Evolutionary conservation across 2,329 filamentous ascomycete species (phyloP), one percentile per base, ranked within the genome.

Genomic region (Blastomyces gilchristii): DNA sequence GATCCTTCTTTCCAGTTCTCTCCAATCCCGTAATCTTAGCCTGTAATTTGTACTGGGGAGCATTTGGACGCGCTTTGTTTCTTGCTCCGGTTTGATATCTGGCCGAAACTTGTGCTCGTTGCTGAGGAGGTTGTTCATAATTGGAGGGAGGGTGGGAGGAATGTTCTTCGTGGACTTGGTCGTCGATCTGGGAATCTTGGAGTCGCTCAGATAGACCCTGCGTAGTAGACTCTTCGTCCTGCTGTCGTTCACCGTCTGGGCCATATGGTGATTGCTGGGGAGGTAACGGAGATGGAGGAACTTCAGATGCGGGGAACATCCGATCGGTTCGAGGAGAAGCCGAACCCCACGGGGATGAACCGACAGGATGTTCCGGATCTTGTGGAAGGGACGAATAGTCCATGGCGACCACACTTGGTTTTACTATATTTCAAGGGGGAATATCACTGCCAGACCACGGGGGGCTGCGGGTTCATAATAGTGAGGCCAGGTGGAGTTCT

Each of bases 21-120:
- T 99, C 94, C 58, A 99, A 80, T 1, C 89, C 91, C 0, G 92
- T 97, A 67, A 99, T 91, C 80, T 97, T 99, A 56, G 89, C 91
- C 74, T 96, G 91, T 47, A 99, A 83, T 76, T 90, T 93, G 76
- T 89, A 92, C 65, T 88, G 85, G 37, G 89, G 87, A 62, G 85
- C 83, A 53, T 84, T 78, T 74, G 72, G 76, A 54, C 72, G 72
- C 47, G 71, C 67, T 60, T 71, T 68, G 58, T 75, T 74, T 64
- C 74, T 69, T 60, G 74, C 67, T 60, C 74, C 74, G 16, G 72
- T 73, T 65, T 81, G 79, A 67, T 83, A 82, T 69, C 80, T 77
- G 63, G 80, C 78, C 50, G 81, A 77, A 37, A 69, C 67, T 63
- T 77, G 75, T 68, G 74, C 68, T 65, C 73, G 76, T 61, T 76